These are phyloP conservation scores for Calocybe cyanea DNA, from an alignment of 768 basidiomycete genomes.

Conservation along the genomic window DNA sequence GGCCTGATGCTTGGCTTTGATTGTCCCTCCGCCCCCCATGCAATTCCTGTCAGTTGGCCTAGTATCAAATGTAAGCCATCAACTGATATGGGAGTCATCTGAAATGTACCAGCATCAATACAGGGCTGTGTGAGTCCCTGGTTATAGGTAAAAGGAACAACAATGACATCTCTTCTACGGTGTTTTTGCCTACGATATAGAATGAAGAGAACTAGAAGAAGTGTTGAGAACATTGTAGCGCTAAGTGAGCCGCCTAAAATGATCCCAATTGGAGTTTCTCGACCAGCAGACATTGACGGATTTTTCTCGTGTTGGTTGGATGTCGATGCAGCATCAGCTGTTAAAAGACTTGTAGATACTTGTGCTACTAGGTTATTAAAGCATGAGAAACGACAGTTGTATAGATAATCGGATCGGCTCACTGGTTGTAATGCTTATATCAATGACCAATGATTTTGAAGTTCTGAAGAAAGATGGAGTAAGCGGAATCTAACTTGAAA, in stretches of 20 bases:
- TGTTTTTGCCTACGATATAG: neutral
- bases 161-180: neutral
- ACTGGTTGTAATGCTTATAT: neutral
- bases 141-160: neutral
- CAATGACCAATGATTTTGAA: neutral
- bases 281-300: neutral
- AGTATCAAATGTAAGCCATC: neutral
- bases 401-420: neutral
- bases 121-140: neutral
- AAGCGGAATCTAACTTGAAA: too few species aligned
- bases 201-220: neutral
- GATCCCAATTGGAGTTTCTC: neutral
- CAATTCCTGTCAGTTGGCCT: neutral
- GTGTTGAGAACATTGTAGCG: neutral
- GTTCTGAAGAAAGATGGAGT: neutral
- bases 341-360: neutral
- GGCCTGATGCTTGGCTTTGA: neutral
- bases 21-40: neutral
- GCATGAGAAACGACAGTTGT: neutral
- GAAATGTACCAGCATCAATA: neutral
- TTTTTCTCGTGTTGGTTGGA: neutral
- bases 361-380: too few species aligned
- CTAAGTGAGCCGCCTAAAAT: constrained; percentile 3
- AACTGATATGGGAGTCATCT: neutral
- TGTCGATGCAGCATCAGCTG: neutral